Conservation (phyloP, 176 grass and related monocot species). For the Aechmea fasciata region DNA sequence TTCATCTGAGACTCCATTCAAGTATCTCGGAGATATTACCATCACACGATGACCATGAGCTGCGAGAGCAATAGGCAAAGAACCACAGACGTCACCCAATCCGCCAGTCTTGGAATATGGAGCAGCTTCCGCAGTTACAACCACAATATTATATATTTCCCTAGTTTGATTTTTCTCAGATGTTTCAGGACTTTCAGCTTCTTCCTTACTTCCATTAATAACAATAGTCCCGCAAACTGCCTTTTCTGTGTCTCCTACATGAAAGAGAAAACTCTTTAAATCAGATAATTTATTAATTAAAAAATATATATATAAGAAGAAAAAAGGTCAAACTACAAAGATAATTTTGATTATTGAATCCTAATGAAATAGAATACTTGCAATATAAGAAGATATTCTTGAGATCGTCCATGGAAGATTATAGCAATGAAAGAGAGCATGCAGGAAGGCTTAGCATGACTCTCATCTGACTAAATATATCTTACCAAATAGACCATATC, state of each 20-base stretch:
- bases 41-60: constrained; percentile 88
- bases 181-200: constrained; percentile 14
- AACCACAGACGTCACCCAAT: constrained; percentile 93
- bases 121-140: constrained; percentile 77
- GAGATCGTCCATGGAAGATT: no score
- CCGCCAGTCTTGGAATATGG: constrained; percentile 95
- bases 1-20: constrained; percentile 56
- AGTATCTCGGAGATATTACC: constrained; percentile 86
- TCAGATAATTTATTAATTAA: no score
- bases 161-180: constrained; percentile 15
- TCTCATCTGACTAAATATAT: no score
- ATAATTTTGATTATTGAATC: no score
- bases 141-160: constrained; percentile 52
- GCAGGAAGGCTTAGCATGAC: no score
- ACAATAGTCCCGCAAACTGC: constrained; percentile 8
- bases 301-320: no score
- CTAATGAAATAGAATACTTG: no score
- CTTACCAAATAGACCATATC: no score
- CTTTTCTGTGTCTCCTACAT: constrained; percentile 7
- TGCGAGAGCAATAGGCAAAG: constrained; percentile 79
- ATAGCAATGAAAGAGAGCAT: no score
- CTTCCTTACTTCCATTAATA: background rate
- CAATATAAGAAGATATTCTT: no score
- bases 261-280: background rate
- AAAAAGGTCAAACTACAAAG: no score